Evolutionary conservation across 495 filamentous ascomycete species (phyloP), one percentile per base, ranked within the genome.

Genomic region (Hypoxylon crocopeplum): DNA sequence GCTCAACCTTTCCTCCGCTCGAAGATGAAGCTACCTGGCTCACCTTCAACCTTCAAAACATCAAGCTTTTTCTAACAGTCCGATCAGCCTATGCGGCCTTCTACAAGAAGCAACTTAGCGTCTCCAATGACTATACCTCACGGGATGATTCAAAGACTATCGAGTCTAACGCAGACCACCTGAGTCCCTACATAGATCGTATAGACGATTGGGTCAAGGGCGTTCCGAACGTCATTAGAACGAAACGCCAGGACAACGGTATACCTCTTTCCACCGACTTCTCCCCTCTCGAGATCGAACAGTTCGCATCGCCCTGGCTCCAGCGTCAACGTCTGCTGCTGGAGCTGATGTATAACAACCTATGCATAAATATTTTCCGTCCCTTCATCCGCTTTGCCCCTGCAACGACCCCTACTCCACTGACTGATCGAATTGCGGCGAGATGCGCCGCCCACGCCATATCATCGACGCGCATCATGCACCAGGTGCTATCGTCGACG

Each of bases 321-420:
- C 61, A 64, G 40, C 75, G 78, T 5, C 82, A 85, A 41, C 77
- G 80, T 11, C 44, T 83, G 0, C 60, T 79, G 37, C 69, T 85
- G 7, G 81, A 85, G 51, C 72, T 81, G 0, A 56, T 74, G n/a
- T 84, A 84, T 49, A 81, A 84, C 54, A 72, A 78, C 41, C 57
- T 77, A 1, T 61, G 52, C 60, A 73, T 77, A 36, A 78, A 72
- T 48, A 62, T 81, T 6, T 77, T 75, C 54, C 77, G 81, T 1
- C 78, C 79, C 5, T 76, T 82, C 36, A 77, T 84, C 30, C 68
- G 59, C 36, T 81, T 82, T 51, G 25, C 24, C 11, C 33, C 59
- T 3, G 1, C 40, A 0, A 38, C 55, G 21, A 21, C 19, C 4
- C 5, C 46, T 64, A 22, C 59, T 12, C 59, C 59, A 0, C 1